Evolutionary conservation across 441 rosid genomes (phyloP), one percentile per base, ranked within the genome.

Genomic region (California macrophylla): DNA sequence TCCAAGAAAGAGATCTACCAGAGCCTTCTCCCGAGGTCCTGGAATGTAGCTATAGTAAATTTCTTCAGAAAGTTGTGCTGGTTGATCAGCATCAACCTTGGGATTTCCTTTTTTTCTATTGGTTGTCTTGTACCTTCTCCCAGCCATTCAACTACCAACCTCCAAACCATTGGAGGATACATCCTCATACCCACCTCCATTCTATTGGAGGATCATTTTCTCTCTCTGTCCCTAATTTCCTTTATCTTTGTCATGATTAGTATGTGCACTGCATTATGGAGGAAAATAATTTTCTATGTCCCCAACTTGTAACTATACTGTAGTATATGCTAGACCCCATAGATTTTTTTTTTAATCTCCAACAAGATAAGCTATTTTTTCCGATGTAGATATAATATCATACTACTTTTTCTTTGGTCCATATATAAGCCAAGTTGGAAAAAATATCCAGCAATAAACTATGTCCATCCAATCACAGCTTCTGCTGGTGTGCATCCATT

Each of bases 391-490:
- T 21, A 21, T 21, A 21, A 56, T 56, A 56, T 56, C 15, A 56
- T 56, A 56, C 62, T 56, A 56, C 26, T 18, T 56, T 56, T 56
- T 56, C 62, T 56, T 56, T 56, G 62, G 62, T 56, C 62, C 62
- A 56, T 56, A 56, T 24, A 69, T 45, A 73, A 52, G 71, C 69
- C 81, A 81, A 86, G 77, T 79, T 79, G 87, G 76, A 72, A 72
- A 73, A 79, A 82, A 52, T 73, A 75, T 71, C 77, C 75, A 66
- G 72, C 65, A 71, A 78, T 77, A 82, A 79, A 84, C 68, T 69
- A 83, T 71, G 76, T 83, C 83, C 75, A 82, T 80, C 93, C 97
- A 87, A 87, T 84, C 91, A 83, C 28, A 56, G 78, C 75, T 82
- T 73, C 72, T 71, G 77, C 74, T 74, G 82, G 75, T 79, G 81